Evolutionary conservation across 495 filamentous ascomycete species (phyloP).

Genomic region (Usnea hakonensis): DNA sequence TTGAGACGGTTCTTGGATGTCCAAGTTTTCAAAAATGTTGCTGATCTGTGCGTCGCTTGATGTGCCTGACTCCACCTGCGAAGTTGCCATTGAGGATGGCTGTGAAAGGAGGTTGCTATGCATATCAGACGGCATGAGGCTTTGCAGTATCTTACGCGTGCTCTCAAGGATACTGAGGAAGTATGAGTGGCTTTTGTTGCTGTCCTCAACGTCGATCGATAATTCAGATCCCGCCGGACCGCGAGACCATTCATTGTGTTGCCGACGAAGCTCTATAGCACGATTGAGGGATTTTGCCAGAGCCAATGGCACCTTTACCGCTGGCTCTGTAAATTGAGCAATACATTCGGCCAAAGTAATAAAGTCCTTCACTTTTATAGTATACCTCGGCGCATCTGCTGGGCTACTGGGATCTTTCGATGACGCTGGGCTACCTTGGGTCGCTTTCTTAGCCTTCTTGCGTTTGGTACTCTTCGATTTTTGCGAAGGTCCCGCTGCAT

Average conservation of each 20-base stretch:
- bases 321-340: slow-evolving; percentile 19
- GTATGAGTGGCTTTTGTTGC: slow-evolving; percentile 28
- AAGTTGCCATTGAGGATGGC: not conserved
- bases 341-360: slow-evolving; percentile 33
- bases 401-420: not conserved
- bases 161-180: slow-evolving; percentile 32
- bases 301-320: slow-evolving; percentile 22
- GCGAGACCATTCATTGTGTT: slow-evolving; percentile 16
- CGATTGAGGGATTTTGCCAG: slow-evolving; percentile 9
- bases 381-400: slow-evolving; percentile 21
- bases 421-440: not conserved
- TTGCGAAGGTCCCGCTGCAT: slow-evolving; percentile 6
- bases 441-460: slow-evolving; percentile 22
- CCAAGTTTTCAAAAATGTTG: slow-evolving; percentile 30
- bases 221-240: slow-evolving; percentile 1
- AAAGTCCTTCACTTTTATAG: slow-evolving; percentile 36
- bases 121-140: slow-evolving; percentile 18
- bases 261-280: slow-evolving; percentile 13
- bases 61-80: not conserved
- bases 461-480: slow-evolving; percentile 33
- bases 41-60: slow-evolving; percentile 5
- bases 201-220: not conserved
- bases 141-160: slow-evolving; percentile 28
- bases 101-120: not conserved
- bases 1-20: slow-evolving; percentile 33